Evolutionary conservation across 2,329 filamentous ascomycete species (phyloP).

Genomic region (Zymoseptoria crescenta): DNA sequence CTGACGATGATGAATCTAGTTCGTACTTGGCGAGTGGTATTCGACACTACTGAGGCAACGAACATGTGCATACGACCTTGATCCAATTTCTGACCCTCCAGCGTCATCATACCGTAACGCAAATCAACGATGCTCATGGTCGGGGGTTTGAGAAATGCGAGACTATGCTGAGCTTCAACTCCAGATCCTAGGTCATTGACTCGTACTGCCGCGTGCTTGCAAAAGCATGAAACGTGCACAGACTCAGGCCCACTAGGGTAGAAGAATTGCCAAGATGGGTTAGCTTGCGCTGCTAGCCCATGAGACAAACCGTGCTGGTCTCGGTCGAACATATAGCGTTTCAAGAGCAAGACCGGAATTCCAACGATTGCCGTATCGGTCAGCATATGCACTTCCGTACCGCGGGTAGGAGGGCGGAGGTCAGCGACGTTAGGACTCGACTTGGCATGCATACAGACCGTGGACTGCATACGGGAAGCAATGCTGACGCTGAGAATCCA

Average conservation of each 20-base stretch:
- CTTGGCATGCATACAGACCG: no score
- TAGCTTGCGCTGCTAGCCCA: not conserved
- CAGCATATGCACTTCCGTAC: not conserved
- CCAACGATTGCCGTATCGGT: not conserved
- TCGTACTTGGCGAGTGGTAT: not conserved
- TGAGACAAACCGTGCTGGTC: not conserved
- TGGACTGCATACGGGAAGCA: no score
- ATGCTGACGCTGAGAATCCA: no score
- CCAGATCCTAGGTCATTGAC: not conserved
- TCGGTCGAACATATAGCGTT: not conserved
- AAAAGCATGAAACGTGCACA: not conserved
- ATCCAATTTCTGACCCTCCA: not conserved
- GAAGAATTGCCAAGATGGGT: not conserved
- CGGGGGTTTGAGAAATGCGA: not conserved
- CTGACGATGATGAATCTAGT: not conserved
- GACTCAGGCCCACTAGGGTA: no score
- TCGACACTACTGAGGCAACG: not conserved
- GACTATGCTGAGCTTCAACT: not conserved
- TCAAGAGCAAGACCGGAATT: not conserved
- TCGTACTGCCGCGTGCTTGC: not conserved
- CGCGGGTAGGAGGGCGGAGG: no score
- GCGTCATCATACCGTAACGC: not conserved
- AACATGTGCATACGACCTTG: not conserved
- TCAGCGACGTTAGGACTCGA: no score
- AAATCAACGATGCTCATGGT: not conserved